A percentile compares a stretch with the other conserved stretches of the same genome.
Evolutionary conservation across 108 stramenopile species (phyloP).

Genomic region (Licmophora abbreviata): DNA sequence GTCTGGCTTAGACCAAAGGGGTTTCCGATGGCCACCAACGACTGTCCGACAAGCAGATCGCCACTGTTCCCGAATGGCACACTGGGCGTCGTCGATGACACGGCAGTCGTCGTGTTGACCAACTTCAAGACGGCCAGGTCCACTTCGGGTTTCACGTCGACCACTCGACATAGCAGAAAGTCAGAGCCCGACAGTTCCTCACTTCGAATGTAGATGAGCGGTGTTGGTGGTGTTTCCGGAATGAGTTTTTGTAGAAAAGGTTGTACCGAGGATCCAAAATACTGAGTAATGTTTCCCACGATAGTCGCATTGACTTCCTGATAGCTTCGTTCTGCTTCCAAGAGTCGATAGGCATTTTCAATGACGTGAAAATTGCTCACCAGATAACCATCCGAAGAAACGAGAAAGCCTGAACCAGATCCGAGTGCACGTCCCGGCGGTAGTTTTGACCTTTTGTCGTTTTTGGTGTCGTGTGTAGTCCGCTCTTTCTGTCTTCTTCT

Average conservation of each 20-base stretch:
- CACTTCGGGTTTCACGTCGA: constrained; percentile 78
- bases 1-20: constrained; percentile 71
- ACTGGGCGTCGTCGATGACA: constrained; percentile 1
- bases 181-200: constrained; percentile 19
- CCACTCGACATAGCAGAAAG: constrained; percentile 45
- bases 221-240: constrained; percentile 3
- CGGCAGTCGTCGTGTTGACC: constrained; percentile 7
- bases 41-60: constrained; percentile 78
- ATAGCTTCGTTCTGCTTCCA: neutral
- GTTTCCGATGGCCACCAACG: constrained; percentile 77
- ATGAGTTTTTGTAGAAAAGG: constrained; percentile 1
- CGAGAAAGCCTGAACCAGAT: constrained; percentile 70
- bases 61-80: constrained; percentile 46
- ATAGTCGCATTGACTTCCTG: constrained; percentile 4
- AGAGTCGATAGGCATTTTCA: constrained; percentile 51
- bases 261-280: neutral
- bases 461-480: neutral
- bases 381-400: constrained; percentile 64
- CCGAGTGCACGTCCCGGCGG: constrained; percentile 31
- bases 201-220: constrained; percentile 34
- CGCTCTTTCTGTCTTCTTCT: neutral
- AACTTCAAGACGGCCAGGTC: constrained; percentile 79
- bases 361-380: constrained; percentile 89
- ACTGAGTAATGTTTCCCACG: constrained; percentile 12
- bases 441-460: constrained; percentile 5